Conservation (phyloP, 2,329 filamentous ascomycete species). For the Onygenales sp. region DNA sequence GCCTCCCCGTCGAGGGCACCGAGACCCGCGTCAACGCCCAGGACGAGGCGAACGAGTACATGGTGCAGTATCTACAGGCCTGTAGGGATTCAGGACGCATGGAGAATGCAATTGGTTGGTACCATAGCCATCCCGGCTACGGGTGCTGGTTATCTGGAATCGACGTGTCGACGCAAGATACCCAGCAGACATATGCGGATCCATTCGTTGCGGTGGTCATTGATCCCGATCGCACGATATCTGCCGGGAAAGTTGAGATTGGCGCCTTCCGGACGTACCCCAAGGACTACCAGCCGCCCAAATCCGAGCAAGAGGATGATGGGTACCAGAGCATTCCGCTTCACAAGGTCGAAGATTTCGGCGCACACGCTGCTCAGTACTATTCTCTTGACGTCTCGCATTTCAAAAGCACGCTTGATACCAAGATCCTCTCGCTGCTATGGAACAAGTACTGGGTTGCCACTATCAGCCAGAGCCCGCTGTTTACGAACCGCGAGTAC, state of each 20-base stretch:
- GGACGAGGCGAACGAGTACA: conserved; percentile 93
- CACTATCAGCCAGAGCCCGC: conserved; percentile 80
- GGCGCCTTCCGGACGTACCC: conserved; percentile 92
- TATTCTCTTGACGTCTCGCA: conserved; percentile 86
- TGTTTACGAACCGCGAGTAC: conserved; percentile 88
- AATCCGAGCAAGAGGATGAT: conserved; percentile 34
- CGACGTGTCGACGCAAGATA: conserved; percentile 78
- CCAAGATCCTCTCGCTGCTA: conserved; percentile 72
- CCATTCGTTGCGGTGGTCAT: conserved; percentile 95
- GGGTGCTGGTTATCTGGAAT: conserved; percentile 97
- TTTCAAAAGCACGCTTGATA: conserved; percentile 88
- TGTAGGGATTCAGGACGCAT: conserved; percentile 66
- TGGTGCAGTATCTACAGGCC: conserved; percentile 72
- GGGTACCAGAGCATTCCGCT: conserved; percentile 62
- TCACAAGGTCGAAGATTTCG: conserved; percentile 93
- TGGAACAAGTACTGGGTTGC: conserved; percentile 95
- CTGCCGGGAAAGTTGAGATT: conserved; percentile 90
- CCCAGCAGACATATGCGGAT: conserved; percentile 77
- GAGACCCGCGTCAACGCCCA: conserved; percentile 96
- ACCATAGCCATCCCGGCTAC: conserved; percentile 94
- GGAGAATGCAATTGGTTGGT: conserved; percentile 96
- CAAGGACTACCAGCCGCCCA: conserved; percentile 54
- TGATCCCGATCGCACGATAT: conserved; percentile 91
- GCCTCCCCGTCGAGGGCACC: conserved; percentile 92
- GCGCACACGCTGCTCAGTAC: conserved; percentile 81